Conservation (phyloP, 352 stramenopile genomes). For the Globisporangium lucens region DNA sequence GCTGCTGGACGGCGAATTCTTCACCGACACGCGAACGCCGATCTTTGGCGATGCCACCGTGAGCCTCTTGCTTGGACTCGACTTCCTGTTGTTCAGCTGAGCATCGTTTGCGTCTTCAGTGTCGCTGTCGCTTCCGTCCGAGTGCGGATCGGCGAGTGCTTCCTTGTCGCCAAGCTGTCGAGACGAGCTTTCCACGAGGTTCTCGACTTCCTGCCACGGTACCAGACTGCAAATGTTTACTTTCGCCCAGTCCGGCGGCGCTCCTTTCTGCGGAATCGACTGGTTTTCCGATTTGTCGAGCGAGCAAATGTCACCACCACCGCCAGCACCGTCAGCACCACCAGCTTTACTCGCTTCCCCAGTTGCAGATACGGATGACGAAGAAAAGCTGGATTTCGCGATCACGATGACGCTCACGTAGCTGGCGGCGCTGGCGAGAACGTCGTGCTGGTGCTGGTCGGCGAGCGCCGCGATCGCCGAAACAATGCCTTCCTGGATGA, state of each 20-base stretch:
- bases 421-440: conserved; percentile 36
- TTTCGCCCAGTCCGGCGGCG: conserved; percentile 52
- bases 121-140: conserved; percentile 43
- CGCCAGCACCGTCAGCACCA: conserved; percentile 3
- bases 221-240: conserved; percentile 48
- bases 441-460: conserved; percentile 59
- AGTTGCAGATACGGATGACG: neutral
- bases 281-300: conserved; percentile 21
- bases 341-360: conserved; percentile 9
- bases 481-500: conserved; percentile 73
- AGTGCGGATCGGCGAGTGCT: conserved; percentile 33
- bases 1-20: conserved; percentile 12
- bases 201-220: conserved; percentile 49
- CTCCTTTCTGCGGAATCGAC: conserved; percentile 44
- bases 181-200: conserved; percentile 5
- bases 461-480: conserved; percentile 50
- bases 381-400: neutral
- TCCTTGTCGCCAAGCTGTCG: conserved; percentile 18
- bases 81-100: neutral
- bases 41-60: conserved; percentile 12
- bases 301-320: conserved; percentile 23
- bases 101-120: neutral
- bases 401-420: conserved; percentile 20
- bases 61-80: conserved; percentile 11
- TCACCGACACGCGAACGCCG: conserved; percentile 16